phyloP scores from a whole-genome alignment of 2,329 filamentous ascomycete species.

The Pseudocercospora pini-densiflorae region DNA sequence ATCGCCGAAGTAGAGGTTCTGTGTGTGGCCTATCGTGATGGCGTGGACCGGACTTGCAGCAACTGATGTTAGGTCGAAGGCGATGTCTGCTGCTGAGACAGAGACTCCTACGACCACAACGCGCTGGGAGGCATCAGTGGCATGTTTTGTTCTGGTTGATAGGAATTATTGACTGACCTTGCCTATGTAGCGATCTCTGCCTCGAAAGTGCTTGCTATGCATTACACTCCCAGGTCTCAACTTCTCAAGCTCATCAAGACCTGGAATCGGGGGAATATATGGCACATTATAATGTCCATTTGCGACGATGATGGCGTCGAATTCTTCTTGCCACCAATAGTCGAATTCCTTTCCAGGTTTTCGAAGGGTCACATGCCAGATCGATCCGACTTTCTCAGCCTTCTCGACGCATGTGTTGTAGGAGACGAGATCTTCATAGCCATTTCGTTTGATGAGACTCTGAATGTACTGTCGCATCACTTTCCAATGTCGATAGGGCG shows the following conservation, averaged over 20 bases:
- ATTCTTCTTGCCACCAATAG: constrained; percentile 67
- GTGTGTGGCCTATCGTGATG: constrained; percentile 59
- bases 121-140: constrained; percentile 37
- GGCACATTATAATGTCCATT: constrained; percentile 66
- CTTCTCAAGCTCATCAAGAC: constrained; percentile 55
- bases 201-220: constrained; percentile 61
- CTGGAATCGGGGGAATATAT: constrained; percentile 57
- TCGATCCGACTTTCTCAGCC: constrained; percentile 51
- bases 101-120: constrained; percentile 68
- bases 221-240: constrained; percentile 55
- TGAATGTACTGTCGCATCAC: constrained; percentile 62
- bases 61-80: constrained; percentile 55
- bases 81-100: constrained; percentile 67
- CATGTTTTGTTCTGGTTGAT: neutral
- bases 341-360: constrained; percentile 42
- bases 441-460: constrained; percentile 55
- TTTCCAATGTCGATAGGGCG: constrained; percentile 66
- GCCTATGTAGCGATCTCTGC: constrained; percentile 49
- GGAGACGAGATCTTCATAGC: constrained; percentile 58
- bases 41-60: constrained; percentile 57
- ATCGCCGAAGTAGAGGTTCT: constrained; percentile 61
- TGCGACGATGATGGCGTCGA: constrained; percentile 66
- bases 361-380: constrained; percentile 27
- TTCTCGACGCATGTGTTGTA: constrained; percentile 67
- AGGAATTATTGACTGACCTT: constrained; percentile 37